phyloP scores from a whole-genome alignment of 192 early-diverging fungal species.

The Gonapodya sp. region DNA sequence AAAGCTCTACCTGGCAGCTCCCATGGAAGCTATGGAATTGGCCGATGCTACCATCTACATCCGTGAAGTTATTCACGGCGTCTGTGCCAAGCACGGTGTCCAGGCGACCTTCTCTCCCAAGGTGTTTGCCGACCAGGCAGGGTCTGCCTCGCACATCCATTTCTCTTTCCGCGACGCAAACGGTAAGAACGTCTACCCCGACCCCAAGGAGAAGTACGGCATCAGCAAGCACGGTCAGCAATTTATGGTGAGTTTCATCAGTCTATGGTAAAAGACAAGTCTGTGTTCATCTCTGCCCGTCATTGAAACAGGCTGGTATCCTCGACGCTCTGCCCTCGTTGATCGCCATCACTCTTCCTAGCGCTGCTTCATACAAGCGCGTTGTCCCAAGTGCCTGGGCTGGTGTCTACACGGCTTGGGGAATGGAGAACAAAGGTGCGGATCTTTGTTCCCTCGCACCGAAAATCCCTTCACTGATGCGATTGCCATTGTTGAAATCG shows the following conservation, averaged over 20 bases:
- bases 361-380: background rate
- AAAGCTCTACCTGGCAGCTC: background rate
- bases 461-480: too few species aligned
- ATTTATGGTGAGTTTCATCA: background rate
- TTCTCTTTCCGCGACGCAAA: conserved; percentile 10
- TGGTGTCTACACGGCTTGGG: conserved; percentile 8
- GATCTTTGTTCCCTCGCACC: too few species aligned
- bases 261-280: too few species aligned
- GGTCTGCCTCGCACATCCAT: conserved; percentile 6
- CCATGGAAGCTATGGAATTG: conserved; percentile 2
- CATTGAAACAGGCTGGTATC: background rate
- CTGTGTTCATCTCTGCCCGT: too few species aligned
- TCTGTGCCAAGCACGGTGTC: conserved; percentile 6
- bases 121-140: conserved; percentile 3
- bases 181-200: conserved; percentile 9
- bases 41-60: conserved; percentile 10
- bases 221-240: conserved; percentile 9
- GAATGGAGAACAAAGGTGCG: conserved; percentile 6
- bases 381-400: conserved; percentile 1
- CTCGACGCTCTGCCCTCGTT: background rate
- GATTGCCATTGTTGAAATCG: too few species aligned
- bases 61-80: background rate
- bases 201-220: conserved; percentile 1
- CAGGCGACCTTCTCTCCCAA: conserved; percentile 10
- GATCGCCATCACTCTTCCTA: background rate